Percentiles rank a stretch among this genome's conserved stretches.
Evolutionary conservation across 768 basidiomycete species (phyloP).

Genomic region (Suillus variegatus): DNA sequence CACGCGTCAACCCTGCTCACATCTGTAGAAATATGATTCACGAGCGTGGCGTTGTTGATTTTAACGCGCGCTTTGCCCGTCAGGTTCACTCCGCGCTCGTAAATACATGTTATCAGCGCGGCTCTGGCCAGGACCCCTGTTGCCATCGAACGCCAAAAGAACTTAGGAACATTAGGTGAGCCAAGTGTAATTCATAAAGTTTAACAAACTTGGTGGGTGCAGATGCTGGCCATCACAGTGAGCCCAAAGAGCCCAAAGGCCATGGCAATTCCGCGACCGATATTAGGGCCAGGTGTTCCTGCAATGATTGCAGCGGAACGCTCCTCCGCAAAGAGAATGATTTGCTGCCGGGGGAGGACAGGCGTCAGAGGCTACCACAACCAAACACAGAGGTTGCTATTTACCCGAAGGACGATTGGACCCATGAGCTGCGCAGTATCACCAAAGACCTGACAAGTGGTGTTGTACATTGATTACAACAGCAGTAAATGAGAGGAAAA

Average conservation of each 20-base stretch:
- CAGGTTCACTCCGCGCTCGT: slow-evolving; percentile 65
- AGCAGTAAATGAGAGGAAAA: not conserved
- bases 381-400: not conserved
- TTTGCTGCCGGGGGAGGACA: slow-evolving; percentile 35
- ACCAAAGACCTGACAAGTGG: slow-evolving; percentile 47
- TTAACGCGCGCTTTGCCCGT: slow-evolving; percentile 65
- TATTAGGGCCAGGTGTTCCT: slow-evolving; percentile 35
- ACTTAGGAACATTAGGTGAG: slow-evolving; percentile 35
- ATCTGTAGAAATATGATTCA: slow-evolving; percentile 68
- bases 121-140: slow-evolving; percentile 66
- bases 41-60: slow-evolving; percentile 59
- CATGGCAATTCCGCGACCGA: slow-evolving; percentile 63
- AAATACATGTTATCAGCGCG: slow-evolving; percentile 69
- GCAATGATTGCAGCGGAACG: slow-evolving; percentile 40
- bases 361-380: not conserved
- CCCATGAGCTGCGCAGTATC: slow-evolving; percentile 65
- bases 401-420: slow-evolving; percentile 60
- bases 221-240: slow-evolving; percentile 54
- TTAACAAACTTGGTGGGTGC: slow-evolving; percentile 56
- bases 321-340: slow-evolving; percentile 62
- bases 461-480: not conserved
- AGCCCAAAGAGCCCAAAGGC: slow-evolving; percentile 53
- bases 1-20: slow-evolving; percentile 62
- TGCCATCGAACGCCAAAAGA: slow-evolving; percentile 71
- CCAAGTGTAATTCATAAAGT: not conserved